Percentiles rank a stretch among this genome's conserved stretches.
Conservation (phyloP, 768 basidiomycete species). For the Collybia mongolica region DNA sequence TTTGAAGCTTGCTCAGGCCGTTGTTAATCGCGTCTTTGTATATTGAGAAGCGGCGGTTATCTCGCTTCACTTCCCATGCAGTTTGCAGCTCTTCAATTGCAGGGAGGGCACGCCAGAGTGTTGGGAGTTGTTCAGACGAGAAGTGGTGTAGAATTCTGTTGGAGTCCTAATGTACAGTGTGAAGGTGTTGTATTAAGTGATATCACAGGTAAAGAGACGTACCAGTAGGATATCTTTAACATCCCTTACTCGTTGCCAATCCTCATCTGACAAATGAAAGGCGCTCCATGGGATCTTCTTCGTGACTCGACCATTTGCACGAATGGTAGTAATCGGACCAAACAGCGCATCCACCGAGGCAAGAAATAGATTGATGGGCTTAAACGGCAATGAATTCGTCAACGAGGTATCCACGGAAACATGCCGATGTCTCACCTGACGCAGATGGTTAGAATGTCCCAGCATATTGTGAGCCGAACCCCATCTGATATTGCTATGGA, state of each 20-base stretch:
- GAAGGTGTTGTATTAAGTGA: background rate
- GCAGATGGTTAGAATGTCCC: constrained; percentile 10
- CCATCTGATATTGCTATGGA: constrained; percentile 23
- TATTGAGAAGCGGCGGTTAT: background rate
- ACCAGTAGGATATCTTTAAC: constrained; percentile 11
- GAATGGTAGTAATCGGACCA: constrained; percentile 23
- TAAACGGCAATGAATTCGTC: background rate
- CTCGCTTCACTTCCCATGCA: background rate
- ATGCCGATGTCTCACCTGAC: constrained; percentile 5
- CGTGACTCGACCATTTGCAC: constrained; percentile 3
- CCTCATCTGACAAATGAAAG: constrained; percentile 18
- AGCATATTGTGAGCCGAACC: constrained; percentile 23
- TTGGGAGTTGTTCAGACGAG: background rate
- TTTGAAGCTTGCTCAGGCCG: constrained; percentile 13
- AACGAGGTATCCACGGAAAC: background rate
- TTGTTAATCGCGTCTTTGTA: constrained; percentile 9
- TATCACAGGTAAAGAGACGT: background rate
- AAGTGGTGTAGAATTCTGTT: constrained; percentile 6
- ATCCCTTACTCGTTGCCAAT: constrained; percentile 17
- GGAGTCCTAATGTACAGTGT: constrained; percentile 12
- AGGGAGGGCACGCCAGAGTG: no score
- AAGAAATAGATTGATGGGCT: constrained; percentile 10
- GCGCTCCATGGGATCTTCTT: no score
- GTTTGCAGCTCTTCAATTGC: background rate
- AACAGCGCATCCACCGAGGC: constrained; percentile 16